A percentile compares a stretch with the other conserved stretches of the same genome.
phyloP scores from a whole-genome alignment of 768 basidiomycete species.

The Tulasnella calospora region DNA sequence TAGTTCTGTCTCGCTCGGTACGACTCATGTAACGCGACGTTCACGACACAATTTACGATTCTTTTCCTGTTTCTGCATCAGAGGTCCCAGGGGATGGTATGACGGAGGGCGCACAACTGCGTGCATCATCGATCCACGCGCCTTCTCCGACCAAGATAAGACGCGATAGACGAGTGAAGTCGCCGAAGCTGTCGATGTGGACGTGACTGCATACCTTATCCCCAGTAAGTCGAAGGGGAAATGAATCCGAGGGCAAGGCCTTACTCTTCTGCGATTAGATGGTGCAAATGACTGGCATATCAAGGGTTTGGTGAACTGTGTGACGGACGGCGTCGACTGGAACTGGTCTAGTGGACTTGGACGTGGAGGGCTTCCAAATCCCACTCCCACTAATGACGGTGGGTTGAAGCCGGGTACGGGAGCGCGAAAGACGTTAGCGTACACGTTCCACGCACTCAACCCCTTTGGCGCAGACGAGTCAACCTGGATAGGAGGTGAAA shows the following conservation, averaged over 20 bases:
- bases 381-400: not conserved
- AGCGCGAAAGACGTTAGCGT: slow-evolving; percentile 1
- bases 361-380: not conserved
- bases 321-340: not conserved
- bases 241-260: not conserved
- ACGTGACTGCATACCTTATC: not conserved
- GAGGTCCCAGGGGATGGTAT: not conserved
- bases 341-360: not conserved
- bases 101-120: not conserved
- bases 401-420: not conserved
- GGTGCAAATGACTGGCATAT: slow-evolving; percentile 5
- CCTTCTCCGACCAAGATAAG: not conserved
- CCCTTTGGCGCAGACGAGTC: not conserved
- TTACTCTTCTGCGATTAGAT: not conserved
- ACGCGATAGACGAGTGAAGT: slow-evolving; percentile 2
- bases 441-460: not conserved
- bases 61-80: slow-evolving; percentile 2
- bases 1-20: not conserved
- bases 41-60: not conserved
- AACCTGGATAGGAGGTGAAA: slow-evolving; percentile 1
- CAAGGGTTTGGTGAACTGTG: not conserved
- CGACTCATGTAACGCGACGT: slow-evolving; percentile 4
- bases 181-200: not conserved
- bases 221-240: slow-evolving; percentile 3
- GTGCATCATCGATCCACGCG: slow-evolving; percentile 7